Evolutionary conservation across 1,284 basidiomycete species (phyloP).

Genomic region (Pseudozyma tsukubaensis): DNA sequence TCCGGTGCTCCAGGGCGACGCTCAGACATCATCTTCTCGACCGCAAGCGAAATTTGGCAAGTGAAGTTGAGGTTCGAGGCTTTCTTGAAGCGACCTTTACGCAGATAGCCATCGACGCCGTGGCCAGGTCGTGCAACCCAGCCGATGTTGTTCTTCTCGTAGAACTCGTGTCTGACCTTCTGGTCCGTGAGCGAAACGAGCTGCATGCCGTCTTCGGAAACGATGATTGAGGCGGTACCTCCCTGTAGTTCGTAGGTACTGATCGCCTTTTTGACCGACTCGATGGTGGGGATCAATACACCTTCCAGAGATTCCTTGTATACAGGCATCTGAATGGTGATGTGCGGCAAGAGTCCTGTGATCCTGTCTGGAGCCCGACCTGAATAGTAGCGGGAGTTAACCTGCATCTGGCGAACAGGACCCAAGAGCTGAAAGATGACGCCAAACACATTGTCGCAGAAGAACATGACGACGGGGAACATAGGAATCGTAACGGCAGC

Average conservation of each 20-base stretch:
- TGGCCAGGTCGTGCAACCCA: constrained; percentile 84
- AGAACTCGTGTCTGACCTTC: constrained; percentile 77
- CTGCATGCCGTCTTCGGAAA: constrained; percentile 82
- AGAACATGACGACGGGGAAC: constrained; percentile 72
- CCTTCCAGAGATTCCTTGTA: constrained; percentile 74
- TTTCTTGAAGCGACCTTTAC: constrained; percentile 89
- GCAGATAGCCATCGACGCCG: constrained; percentile 77
- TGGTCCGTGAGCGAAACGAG: constrained; percentile 75
- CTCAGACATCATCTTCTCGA: constrained; percentile 77
- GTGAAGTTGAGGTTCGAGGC: constrained; percentile 87
- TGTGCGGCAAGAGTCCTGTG: constrained; percentile 78
- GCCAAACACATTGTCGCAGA: constrained; percentile 74
- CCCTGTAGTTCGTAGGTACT: constrained; percentile 85
- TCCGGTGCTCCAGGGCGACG: constrained; percentile 19
- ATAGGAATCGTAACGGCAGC: constrained; percentile 61
- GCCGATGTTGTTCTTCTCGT: constrained; percentile 80
- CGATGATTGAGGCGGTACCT: constrained; percentile 79
- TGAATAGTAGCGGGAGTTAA: constrained; percentile 69
- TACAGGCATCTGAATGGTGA: constrained; percentile 82
- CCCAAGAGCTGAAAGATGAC: constrained; percentile 52
- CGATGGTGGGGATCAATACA: constrained; percentile 77
- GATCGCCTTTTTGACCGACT: constrained; percentile 85
- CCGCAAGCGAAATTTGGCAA: constrained; percentile 60
- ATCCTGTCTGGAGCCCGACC: constrained; percentile 73
- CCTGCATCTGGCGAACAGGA: constrained; percentile 77